Evolutionary conservation across 768 basidiomycete species (phyloP).

Genomic region (Suillus spraguei): DNA sequence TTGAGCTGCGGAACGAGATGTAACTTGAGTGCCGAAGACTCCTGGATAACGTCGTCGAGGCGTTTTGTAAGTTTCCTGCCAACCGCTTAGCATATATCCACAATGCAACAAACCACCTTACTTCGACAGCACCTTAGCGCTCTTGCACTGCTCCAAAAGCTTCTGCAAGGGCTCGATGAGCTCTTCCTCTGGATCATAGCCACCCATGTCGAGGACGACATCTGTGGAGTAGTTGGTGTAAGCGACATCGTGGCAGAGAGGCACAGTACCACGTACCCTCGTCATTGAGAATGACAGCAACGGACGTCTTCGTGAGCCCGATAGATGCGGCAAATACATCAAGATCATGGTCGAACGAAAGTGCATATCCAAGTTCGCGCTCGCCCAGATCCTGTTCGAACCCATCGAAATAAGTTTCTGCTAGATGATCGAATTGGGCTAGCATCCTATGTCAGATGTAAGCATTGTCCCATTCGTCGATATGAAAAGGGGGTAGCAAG

Average conservation of each 20-base stretch:
- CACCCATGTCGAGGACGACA: constrained; percentile 70
- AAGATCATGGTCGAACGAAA: constrained; percentile 86
- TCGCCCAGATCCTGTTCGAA: constrained; percentile 90
- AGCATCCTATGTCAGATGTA: constrained; percentile 65
- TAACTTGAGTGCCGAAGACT: constrained; percentile 70
- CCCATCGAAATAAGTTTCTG: constrained; percentile 81
- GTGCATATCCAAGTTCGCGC: constrained; percentile 80
- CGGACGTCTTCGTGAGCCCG: constrained; percentile 85
- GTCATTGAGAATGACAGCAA: constrained; percentile 72
- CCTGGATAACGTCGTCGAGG: constrained; percentile 76
- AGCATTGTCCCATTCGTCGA: not conserved
- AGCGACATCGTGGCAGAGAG: not conserved
- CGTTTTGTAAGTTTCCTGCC: constrained; percentile 85
- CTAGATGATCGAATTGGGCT: constrained; percentile 90
- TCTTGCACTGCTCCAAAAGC: constrained; percentile 80
- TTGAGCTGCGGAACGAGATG: constrained; percentile 75
- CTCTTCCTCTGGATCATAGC: constrained; percentile 70
- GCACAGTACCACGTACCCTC: constrained; percentile 52
- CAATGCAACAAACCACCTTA: constrained; percentile 35
- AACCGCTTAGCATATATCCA: constrained; percentile 10
- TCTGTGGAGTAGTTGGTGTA: constrained; percentile 47
- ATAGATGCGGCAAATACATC: constrained; percentile 94
- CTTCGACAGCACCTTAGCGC: constrained; percentile 80
- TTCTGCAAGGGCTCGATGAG: constrained; percentile 83
- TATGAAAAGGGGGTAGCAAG: not conserved